phyloP scores from a whole-genome alignment of 1,139 yeast species.

The Meyerozyma carpophila region DNA sequence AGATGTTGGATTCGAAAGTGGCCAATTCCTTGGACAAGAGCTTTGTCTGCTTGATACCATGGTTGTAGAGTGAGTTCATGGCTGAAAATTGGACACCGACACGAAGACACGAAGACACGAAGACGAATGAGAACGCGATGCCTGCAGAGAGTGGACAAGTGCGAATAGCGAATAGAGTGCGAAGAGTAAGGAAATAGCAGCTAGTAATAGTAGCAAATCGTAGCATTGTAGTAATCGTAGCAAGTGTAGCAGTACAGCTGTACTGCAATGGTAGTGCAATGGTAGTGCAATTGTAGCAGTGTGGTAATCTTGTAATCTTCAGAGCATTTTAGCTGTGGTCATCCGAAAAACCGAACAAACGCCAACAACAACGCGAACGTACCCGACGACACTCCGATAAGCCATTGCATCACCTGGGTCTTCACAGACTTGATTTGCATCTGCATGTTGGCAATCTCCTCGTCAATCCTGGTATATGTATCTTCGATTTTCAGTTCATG shows the following conservation, averaged over 20 bases:
- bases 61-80: slow-evolving; percentile 79
- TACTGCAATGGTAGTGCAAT: too few species aligned
- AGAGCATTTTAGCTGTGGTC: slow-evolving; percentile 5
- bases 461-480: slow-evolving; percentile 90
- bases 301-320: too few species aligned
- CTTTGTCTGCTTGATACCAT: slow-evolving; percentile 81
- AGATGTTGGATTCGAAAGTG: slow-evolving; percentile 60
- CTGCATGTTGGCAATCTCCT: slow-evolving; percentile 90
- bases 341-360: slow-evolving; percentile 78
- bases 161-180: too few species aligned
- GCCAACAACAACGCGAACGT: slow-evolving; percentile 91
- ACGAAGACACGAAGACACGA: background rate
- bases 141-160: background rate
- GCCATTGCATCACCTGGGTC: slow-evolving; percentile 96
- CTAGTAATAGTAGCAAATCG: too few species aligned
- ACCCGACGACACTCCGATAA: slow-evolving; percentile 97
- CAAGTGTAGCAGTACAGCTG: too few species aligned
- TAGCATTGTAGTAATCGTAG: too few species aligned
- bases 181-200: too few species aligned
- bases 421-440: slow-evolving; percentile 92
- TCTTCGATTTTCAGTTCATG: slow-evolving; percentile 93
- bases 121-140: background rate
- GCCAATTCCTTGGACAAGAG: slow-evolving; percentile 64
- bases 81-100: background rate
- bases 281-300: too few species aligned